Base-by-base conservation (phyloP, 2,329 filamentous ascomycete species). In the Torrubiellomyces zombiae region DNA sequence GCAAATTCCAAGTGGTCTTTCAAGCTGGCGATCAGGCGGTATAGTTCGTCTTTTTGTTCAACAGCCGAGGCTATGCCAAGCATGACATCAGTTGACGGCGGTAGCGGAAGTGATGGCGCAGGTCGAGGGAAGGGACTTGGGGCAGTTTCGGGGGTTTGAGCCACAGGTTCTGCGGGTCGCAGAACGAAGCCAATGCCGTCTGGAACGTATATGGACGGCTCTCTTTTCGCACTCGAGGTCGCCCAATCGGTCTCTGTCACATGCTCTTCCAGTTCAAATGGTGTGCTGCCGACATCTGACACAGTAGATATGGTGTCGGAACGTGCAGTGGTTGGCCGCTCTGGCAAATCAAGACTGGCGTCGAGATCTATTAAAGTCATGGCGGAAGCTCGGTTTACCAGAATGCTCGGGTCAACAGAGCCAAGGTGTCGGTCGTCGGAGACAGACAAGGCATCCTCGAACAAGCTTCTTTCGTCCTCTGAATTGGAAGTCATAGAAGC, bases 261-360 rank as follows among this genome's bases (percentile, higher is more conserved):
- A 35, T 72, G 67, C n/a, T 62, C 58, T 40, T 75, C 69, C 2
- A 74, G 52, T 26, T 72, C 65, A 29, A 75, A 75, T 0, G 68
- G 67, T 2, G 53, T 56, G 9, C 57, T 52, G 14, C 62, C 58
- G 16, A 63, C 44, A 28, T 70, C 63, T 1, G 66, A 67, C 23
- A 66, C 67, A 4, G 68, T 50, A 1, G 63, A 68, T 3, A 44
- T 57, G 8, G 55, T 61, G 30, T 70, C 65, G 2, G 68, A 73
- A 40, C 68, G 60, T 6, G 66, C 65, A 1, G 65, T 70, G 3
- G 66, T 68, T 1, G 66, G 66, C 2, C 64, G 54, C 12, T 67
- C 63, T 1, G 62, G 50, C 31, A 67, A n/a, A n/a, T n/a, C n/a
- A n/a, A n/a, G 46, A 30, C 58, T 58, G 53, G 65, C 58, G 30